These are phyloP conservation scores for Leccinum barrowsii DNA, from an alignment of 768 basidiomycete genomes.

Conservation along the genomic window DNA sequence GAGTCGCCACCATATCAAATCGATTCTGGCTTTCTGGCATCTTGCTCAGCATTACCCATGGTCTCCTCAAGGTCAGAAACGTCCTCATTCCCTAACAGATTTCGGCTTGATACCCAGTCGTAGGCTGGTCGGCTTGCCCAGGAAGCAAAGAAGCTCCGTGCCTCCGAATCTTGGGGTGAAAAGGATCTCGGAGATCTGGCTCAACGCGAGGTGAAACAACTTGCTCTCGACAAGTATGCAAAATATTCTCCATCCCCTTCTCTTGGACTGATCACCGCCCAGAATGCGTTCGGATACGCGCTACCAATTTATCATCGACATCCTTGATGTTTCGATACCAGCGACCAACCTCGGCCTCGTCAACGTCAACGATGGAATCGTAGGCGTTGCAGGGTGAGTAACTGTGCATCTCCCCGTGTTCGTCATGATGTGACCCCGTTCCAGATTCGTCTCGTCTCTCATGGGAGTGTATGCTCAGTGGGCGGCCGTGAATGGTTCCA, in stretches of 20 bases:
- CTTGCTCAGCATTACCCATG: constrained; percentile 69
- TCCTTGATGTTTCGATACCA: constrained; percentile 87
- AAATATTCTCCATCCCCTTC: not conserved
- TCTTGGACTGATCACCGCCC: constrained; percentile 8
- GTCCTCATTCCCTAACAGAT: not conserved
- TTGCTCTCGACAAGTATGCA: constrained; percentile 51
- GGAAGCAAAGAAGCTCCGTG: constrained; percentile 53
- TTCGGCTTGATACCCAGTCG: not conserved
- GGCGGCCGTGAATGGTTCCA: constrained; percentile 45
- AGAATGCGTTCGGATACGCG: constrained; percentile 65
- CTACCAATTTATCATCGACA: constrained; percentile 80
- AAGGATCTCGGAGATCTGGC: constrained; percentile 67
- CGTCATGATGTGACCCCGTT: constrained; percentile 4
- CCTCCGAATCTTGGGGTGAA: constrained; percentile 47
- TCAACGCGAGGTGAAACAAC: constrained; percentile 62
- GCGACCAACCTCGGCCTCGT: constrained; percentile 75
- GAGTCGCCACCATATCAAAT: constrained; percentile 63
- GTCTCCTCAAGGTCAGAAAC: constrained; percentile 57
- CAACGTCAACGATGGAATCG: constrained; percentile 75
- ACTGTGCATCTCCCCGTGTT: constrained; percentile 5
- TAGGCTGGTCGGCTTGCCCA: constrained; percentile 61
- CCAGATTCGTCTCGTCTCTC: constrained; percentile 65
- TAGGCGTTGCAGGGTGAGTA: constrained; percentile 83
- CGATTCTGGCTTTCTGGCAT: constrained; percentile 90
- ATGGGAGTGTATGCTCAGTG: constrained; percentile 70